A percentile compares a stretch with the other conserved stretches of the same genome.
Evolutionary conservation across 306 rosid genomes (phyloP).

Genomic region (Acacia confusa): DNA sequence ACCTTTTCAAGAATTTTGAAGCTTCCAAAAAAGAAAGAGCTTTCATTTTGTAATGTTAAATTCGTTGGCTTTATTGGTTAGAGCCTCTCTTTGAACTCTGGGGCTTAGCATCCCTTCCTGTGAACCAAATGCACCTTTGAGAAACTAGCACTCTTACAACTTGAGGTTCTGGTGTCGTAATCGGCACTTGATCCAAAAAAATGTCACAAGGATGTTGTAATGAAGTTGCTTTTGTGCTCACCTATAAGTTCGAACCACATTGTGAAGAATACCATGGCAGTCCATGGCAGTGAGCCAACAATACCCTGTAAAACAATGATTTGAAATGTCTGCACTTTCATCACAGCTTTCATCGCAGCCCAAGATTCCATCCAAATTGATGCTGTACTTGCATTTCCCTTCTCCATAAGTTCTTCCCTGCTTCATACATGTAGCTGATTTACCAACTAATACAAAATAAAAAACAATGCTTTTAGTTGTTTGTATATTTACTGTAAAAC

Average conservation of each 20-base stretch:
- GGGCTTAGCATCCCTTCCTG: too few relatives aligned
- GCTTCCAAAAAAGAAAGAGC: not conserved
- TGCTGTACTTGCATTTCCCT: slow-evolving; percentile 46
- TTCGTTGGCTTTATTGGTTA: not conserved
- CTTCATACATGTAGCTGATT: slow-evolving; percentile 28
- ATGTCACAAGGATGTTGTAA: not conserved
- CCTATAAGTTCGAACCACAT: slow-evolving; percentile 99
- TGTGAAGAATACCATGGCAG: slow-evolving; percentile 99
- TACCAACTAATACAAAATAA: slow-evolving; percentile 24
- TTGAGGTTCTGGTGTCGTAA: not conserved
- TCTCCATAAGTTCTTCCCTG: slow-evolving; percentile 57
- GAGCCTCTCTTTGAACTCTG: too few relatives aligned
- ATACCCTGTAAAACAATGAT: slow-evolving; percentile 89
- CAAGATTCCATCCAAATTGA: slow-evolving; percentile 78
- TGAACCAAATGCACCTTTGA: not conserved
- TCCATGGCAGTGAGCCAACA: slow-evolving; percentile 97
- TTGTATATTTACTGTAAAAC: slow-evolving; percentile 12
- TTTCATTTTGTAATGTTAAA: not conserved
- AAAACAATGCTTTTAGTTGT: slow-evolving; percentile 1
- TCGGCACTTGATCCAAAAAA: not conserved
- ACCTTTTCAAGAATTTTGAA: not conserved
- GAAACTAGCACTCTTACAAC: not conserved
- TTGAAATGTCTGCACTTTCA: slow-evolving; percentile 81
- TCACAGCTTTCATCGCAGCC: slow-evolving; percentile 75
- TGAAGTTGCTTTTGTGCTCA: slow-evolving; percentile 38